A percentile compares a stretch with the other conserved stretches of the same genome.
Evolutionary conservation across 2,329 filamentous ascomycete species (phyloP).

Genomic region (Helotiales sp.): DNA sequence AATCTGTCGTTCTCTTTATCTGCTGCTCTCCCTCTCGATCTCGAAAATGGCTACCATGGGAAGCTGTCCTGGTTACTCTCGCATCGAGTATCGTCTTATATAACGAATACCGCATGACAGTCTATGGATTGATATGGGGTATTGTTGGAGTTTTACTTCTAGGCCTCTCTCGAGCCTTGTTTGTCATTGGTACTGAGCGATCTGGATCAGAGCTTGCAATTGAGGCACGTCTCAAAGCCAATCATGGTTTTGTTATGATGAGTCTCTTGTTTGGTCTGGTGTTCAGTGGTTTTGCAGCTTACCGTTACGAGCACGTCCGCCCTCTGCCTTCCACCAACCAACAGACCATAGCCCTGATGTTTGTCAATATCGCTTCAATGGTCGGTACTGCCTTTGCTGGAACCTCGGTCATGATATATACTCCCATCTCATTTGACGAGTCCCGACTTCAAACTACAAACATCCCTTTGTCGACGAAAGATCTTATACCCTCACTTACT

Average conservation of each 20-base stretch:
- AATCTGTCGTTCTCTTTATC: conserved; percentile 24
- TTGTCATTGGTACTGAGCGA: conserved; percentile 21
- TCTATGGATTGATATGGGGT: conserved; percentile 27
- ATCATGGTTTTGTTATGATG: conserved; percentile 27
- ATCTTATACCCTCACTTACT: conserved; percentile 15
- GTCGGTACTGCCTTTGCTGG: conserved; percentile 21
- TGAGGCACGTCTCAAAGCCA: conserved; percentile 16
- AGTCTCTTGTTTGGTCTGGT: conserved; percentile 24
- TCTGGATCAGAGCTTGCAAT: conserved; percentile 9
- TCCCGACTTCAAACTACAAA: conserved; percentile 10
- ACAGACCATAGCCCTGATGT: conserved; percentile 14
- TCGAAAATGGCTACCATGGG: conserved; percentile 17
- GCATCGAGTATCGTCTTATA: conserved; percentile 22
- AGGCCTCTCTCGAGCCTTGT: conserved; percentile 24
- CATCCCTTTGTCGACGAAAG: conserved; percentile 3
- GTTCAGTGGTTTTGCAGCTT: conserved; percentile 18
- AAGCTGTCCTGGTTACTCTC: conserved; percentile 14
- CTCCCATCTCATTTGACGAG: conserved; percentile 22
- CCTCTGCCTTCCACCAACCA: conserved; percentile 2
- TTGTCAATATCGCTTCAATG: conserved; percentile 16
- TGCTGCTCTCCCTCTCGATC: conserved; percentile 17
- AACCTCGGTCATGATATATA: conserved; percentile 22
- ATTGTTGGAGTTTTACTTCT: conserved; percentile 20
- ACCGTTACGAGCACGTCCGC: conserved; percentile 15
- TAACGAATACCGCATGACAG: conserved; percentile 31